Evolutionary conservation across 2,329 filamentous ascomycete species (phyloP), one percentile per base, ranked within the genome.

Genomic region (Myrmaecium sp.): DNA sequence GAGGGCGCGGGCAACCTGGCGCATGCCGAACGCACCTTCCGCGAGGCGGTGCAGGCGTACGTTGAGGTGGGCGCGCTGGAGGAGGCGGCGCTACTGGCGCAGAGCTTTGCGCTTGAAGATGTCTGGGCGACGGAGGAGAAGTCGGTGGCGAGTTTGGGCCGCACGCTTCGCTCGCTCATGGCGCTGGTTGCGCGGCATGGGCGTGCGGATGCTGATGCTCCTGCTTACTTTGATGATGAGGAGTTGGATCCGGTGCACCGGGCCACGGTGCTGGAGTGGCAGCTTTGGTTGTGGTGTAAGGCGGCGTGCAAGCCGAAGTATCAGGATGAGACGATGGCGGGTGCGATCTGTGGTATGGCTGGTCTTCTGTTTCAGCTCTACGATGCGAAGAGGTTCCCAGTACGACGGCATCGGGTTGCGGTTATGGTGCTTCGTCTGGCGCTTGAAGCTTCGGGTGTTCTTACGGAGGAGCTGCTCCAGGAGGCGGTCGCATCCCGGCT

Each of bases 391-490:
- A 20, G 28, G 4, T 51, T 43, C 25, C 52, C 52, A 2, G 25
- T 55, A 19, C 42, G 51, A 24, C 38, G 41, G 12, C 33, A 42
- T 20, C 42, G 52, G 23, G 30, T 43, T 11, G 33, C 23, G 5
- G 27, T 42, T 5, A 25, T 38, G 6, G 31, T 50, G 17, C 34
- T 51, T 8, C 46, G 48, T 25, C 34, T 52, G 17, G 62, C 60
- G 6, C 65, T 68, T 3, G 63, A 69, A 2, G 51, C 76, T 11
- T 69, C 77, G 35, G 64, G 75, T 38, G 55, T 71, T 16, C 46
- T 76, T 22, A 26, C 36, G 36, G 17, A 43, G 31, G 25, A 27
- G 3, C 20, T 31, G 9, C 14, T 36, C 9, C 21, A 29, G 6
- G 16, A 25, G 8, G 23, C 23, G n/a, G 6, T 30, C 11, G 31